phyloP scores from a whole-genome alignment of 371 early-diverging fungal species.

The Vairimorpha apis region DNA sequence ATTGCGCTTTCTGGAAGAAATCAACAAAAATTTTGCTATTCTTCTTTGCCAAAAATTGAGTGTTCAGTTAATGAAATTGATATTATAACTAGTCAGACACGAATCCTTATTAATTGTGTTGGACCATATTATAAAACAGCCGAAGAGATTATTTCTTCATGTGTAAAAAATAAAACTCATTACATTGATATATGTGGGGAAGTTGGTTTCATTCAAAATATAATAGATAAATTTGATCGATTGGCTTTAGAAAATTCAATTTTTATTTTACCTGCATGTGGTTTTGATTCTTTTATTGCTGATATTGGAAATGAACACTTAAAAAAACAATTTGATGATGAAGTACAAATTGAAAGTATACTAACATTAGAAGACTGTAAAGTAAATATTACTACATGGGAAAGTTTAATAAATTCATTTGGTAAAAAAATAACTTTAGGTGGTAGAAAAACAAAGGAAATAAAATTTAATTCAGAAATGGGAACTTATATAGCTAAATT shows the following conservation, averaged over 20 bases:
- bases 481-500: conserved; percentile 53
- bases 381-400: conserved; percentile 59
- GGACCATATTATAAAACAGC: conserved; percentile 75
- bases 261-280: conserved; percentile 73
- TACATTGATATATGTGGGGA: conserved; percentile 86
- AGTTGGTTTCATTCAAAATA: conserved; percentile 67
- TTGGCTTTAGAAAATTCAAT: conserved; percentile 67
- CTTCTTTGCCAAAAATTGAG: conserved; percentile 65
- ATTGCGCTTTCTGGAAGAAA: conserved; percentile 72
- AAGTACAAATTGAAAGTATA: conserved; percentile 44
- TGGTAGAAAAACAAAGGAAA: conserved; percentile 9
- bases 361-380: conserved; percentile 62
- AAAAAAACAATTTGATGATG: conserved; percentile 52
- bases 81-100: conserved; percentile 66
- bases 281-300: conserved; percentile 79
- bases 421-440: neutral
- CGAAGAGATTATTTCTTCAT: conserved; percentile 72
- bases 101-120: conserved; percentile 73
- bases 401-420: conserved; percentile 51
- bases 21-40: conserved; percentile 62
- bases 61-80: conserved; percentile 67
- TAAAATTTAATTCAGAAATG: conserved; percentile 28
- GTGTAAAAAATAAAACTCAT: conserved; percentile 71
- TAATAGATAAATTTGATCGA: conserved; percentile 68
- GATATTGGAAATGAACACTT: conserved; percentile 66